Evolutionary conservation across 2,329 filamentous ascomycete genomes (phyloP).

Genomic region (Ophiostoma tasmaniense): DNA sequence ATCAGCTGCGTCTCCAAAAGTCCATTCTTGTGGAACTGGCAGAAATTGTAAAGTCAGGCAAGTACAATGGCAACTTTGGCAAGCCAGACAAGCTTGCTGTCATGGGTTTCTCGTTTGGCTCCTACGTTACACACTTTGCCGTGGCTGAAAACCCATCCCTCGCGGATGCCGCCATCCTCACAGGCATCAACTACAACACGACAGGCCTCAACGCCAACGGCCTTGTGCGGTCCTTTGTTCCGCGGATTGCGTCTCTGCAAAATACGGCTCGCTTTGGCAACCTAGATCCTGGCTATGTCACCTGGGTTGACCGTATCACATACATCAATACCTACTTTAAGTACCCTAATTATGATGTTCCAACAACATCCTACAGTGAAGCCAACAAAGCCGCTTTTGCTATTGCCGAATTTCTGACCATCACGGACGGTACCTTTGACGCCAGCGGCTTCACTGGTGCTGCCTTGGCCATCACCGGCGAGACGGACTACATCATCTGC

Average conservation of each 20-base stretch:
- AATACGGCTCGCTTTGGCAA: not conserved
- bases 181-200: not conserved
- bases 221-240: not conserved
- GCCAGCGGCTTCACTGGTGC: not conserved
- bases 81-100: not conserved
- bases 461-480: not conserved
- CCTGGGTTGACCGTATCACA: not conserved
- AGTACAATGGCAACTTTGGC: not conserved
- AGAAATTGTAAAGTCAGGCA: not conserved
- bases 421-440: not conserved
- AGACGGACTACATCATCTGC: not conserved
- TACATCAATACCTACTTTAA: not conserved
- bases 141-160: not conserved
- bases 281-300: not conserved
- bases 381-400: not conserved
- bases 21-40: not conserved
- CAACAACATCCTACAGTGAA: not conserved
- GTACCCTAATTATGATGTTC: not conserved
- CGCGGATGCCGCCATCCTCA: not conserved
- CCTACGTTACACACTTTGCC: not conserved
- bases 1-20: not conserved
- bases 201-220: not conserved
- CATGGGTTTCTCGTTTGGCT: not conserved
- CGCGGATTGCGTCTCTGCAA: not conserved
- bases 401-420: not conserved